Base-by-base conservation (phyloP, 1,284 basidiomycete species). In the Trichosporon sp. region DNA sequence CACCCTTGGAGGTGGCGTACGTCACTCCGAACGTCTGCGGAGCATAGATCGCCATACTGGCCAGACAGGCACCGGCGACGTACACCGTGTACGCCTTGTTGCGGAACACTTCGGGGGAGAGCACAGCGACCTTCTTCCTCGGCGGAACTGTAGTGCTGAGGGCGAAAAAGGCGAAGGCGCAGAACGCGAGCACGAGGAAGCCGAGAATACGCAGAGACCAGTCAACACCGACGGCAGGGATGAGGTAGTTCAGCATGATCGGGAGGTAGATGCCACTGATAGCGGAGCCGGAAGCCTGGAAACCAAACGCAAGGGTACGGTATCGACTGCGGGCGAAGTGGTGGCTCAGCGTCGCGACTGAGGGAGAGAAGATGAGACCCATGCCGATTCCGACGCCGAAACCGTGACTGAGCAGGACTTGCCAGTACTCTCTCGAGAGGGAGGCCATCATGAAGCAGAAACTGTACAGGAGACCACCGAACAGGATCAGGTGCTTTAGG, bases 391-490 rank as follows among this genome's bases (percentile, higher is more conserved):
- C 77, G 26, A 77, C 73, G 21, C 76, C 70, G 77, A 80, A 68
- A 12, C 78, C 79, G 59, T 75, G 76, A 1, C 70, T 66, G 1
- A 78, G 76, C 2, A 78, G 73, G 46, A 75, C 64, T 21, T 90
- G 89, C 86, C 87, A 90, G 76, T 89, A 90, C 73, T 86, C 70
- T 8, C 79, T 87, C 70, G 88, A 88, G 79, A 90, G 79, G 0
- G 87, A 87, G 12, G 88, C 84, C 66, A 90, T 84, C 77, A 90
- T 88, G 0, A 88, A 87, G 26, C 86, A 85, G 6, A 85, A 74
- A 5, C 89, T 79, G 40, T 90, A 84, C 8, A 88, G 67, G 2
- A 77, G 76, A 63, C 87, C 88, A 19, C 85, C 86, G 5, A 81
- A 70, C 2, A 86, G 74, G 61, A 87, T 83, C 7, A 88, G 84